These are phyloP conservation scores for Tremella fuciformis DNA, from an alignment of 768 basidiomycete species.

Conservation along the genomic window DNA sequence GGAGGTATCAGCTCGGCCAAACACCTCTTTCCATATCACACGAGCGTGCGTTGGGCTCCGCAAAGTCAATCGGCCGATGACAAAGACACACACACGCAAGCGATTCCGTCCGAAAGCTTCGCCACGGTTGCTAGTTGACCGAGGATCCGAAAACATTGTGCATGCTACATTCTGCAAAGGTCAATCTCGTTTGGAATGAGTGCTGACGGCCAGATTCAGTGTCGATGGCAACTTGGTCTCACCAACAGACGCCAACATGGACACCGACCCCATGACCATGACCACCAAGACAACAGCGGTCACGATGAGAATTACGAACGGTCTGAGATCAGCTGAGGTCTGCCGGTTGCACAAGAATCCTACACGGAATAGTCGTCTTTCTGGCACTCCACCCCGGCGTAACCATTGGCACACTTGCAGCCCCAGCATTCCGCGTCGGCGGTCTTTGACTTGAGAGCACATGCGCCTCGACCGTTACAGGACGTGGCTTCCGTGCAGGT, in stretches of 20 bases:
- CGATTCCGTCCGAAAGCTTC: too few species aligned
- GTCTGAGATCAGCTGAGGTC: conserved; percentile 21
- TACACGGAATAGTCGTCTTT: conserved; percentile 49
- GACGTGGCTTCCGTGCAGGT: conserved; percentile 36
- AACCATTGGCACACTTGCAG: conserved; percentile 44
- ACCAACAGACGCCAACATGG: conserved; percentile 35
- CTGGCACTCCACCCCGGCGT: conserved; percentile 45
- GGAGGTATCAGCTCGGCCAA: too few species aligned
- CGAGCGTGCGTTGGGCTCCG: too few species aligned
- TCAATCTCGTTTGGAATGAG: conserved; percentile 41
- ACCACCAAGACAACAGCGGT: conserved; percentile 30
- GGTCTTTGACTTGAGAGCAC: conserved; percentile 27
- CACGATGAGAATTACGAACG: conserved; percentile 45
- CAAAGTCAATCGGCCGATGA: too few species aligned
- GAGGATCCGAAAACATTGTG: background rate
- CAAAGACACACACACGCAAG: too few species aligned
- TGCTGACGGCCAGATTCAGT: conserved; percentile 38
- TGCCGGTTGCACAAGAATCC: background rate
- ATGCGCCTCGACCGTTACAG: conserved; percentile 44
- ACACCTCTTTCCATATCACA: too few species aligned
- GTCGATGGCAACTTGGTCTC: conserved; percentile 47
- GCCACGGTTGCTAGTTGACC: too few species aligned
- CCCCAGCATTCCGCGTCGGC: conserved; percentile 47
- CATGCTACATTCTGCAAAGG: conserved; percentile 3
- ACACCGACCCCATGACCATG: conserved; percentile 32